Percentiles rank a stretch among this genome's conserved stretches.
phyloP scores from a whole-genome alignment of 2,329 filamentous ascomycete genomes.

The Aspergillus oerlinghausenensis region DNA sequence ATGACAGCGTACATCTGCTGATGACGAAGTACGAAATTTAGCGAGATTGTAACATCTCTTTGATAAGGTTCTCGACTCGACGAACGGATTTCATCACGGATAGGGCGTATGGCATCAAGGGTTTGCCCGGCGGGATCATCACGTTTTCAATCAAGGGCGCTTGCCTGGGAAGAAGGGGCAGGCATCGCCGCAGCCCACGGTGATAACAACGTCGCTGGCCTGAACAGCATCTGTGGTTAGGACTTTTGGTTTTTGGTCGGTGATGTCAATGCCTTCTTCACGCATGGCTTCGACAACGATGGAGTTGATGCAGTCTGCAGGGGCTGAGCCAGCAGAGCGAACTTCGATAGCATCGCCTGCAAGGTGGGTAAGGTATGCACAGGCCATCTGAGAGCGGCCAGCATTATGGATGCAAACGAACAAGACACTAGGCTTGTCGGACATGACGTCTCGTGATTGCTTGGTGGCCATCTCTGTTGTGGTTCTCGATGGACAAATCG shows the following conservation, averaged over 20 bases:
- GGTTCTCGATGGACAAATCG: neutral
- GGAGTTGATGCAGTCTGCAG: slow-evolving; percentile 21
- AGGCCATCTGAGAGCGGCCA: slow-evolving; percentile 25
- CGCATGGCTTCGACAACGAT: slow-evolving; percentile 21
- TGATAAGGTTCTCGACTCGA: slow-evolving; percentile 16
- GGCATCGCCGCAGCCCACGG: slow-evolving; percentile 26
- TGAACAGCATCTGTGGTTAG: slow-evolving; percentile 20
- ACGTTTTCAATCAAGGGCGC: slow-evolving; percentile 22
- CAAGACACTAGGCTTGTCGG: slow-evolving; percentile 20
- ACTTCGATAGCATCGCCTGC: slow-evolving; percentile 17
- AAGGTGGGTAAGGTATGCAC: slow-evolving; percentile 11
- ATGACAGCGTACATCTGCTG: neutral
- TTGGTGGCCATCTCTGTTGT: neutral
- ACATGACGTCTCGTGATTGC: slow-evolving; percentile 19
- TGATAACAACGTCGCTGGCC: slow-evolving; percentile 22
- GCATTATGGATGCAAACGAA: slow-evolving; percentile 27
- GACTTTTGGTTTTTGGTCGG: slow-evolving; percentile 21
- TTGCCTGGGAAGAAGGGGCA: slow-evolving; percentile 25
- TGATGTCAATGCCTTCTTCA: slow-evolving; percentile 24
- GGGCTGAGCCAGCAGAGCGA: slow-evolving; percentile 24
- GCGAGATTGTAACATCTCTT: slow-evolving; percentile 5
- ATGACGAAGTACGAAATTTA: neutral
- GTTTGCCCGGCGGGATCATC: slow-evolving; percentile 22
- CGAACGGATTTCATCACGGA: slow-evolving; percentile 20
- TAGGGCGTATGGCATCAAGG: slow-evolving; percentile 17